phyloP scores from a whole-genome alignment of 1,284 basidiomycete species.

The Jaminaea rosea region DNA sequence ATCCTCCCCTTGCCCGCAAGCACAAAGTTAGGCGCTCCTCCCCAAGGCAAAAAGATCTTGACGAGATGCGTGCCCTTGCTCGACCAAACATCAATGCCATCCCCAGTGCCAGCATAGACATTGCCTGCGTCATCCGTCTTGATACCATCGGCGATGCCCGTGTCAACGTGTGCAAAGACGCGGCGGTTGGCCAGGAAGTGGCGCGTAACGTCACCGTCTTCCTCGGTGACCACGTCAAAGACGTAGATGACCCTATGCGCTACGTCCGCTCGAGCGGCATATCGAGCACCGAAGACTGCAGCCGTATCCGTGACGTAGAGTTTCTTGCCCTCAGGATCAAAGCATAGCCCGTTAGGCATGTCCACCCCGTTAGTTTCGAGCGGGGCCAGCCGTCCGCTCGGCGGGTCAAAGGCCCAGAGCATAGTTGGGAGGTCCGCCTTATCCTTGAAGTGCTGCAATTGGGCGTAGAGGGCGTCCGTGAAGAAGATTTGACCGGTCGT shows the following conservation, averaged over 20 bases:
- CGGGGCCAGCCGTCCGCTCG: slow-evolving; percentile 57
- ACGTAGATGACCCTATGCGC: slow-evolving; percentile 55
- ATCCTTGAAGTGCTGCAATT: not conserved
- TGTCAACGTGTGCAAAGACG: slow-evolving; percentile 62
- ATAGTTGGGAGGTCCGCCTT: not conserved
- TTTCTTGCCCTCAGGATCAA: slow-evolving; percentile 58
- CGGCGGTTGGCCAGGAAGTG: slow-evolving; percentile 59
- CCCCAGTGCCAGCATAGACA: slow-evolving; percentile 57
- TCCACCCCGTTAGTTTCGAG: slow-evolving; percentile 63
- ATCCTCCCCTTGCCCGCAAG: slow-evolving; percentile 7
- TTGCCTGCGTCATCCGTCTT: slow-evolving; percentile 59
- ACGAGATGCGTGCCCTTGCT: not conserved
- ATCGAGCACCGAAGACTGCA: slow-evolving; percentile 47
- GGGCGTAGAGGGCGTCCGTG: slow-evolving; percentile 57
- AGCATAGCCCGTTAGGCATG: slow-evolving; percentile 59
- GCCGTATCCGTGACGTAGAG: slow-evolving; percentile 58
- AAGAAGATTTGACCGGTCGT: slow-evolving; percentile 62
- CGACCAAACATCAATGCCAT: slow-evolving; percentile 11
- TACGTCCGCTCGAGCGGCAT: not conserved
- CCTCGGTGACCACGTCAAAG: slow-evolving; percentile 55
- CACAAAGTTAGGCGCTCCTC: slow-evolving; percentile 5
- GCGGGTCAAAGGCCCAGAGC: slow-evolving; percentile 5
- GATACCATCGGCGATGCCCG: slow-evolving; percentile 59
- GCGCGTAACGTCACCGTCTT: no score
- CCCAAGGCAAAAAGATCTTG: slow-evolving; percentile 5